Conservation (phyloP, 2,329 filamentous ascomycete genomes). For the Cladosporium halotolerans region DNA sequence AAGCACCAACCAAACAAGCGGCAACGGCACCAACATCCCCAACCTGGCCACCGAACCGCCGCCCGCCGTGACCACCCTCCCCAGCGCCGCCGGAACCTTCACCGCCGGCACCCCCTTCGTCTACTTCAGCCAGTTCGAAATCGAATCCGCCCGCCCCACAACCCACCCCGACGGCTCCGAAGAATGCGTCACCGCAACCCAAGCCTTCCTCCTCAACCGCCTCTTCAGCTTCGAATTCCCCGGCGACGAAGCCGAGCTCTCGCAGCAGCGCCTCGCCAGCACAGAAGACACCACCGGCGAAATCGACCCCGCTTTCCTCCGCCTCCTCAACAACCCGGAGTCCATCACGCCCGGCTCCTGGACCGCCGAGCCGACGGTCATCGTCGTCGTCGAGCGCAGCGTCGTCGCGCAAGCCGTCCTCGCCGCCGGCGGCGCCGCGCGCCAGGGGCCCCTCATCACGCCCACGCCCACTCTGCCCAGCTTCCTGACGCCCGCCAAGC, state of each 20-base stretch:
- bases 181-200: slow-evolving; percentile 28
- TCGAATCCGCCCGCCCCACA: slow-evolving; percentile 29
- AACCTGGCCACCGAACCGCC: slow-evolving; percentile 25
- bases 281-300: slow-evolving; percentile 28
- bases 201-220: slow-evolving; percentile 30
- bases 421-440: slow-evolving; percentile 10
- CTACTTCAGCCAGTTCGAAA: slow-evolving; percentile 39
- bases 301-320: slow-evolving; percentile 30
- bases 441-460: slow-evolving; percentile 16
- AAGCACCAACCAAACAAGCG: slow-evolving; percentile 22
- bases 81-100: slow-evolving; percentile 17
- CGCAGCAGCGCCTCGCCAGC: slow-evolving; percentile 24
- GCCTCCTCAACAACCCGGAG: slow-evolving; percentile 19
- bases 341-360: slow-evolving; percentile 30
- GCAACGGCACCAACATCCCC: slow-evolving; percentile 22
- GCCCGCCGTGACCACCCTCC: slow-evolving; percentile 23
- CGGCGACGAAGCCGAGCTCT: slow-evolving; percentile 19
- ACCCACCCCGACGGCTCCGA: slow-evolving; percentile 24
- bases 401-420: slow-evolving; percentile 25
- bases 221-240: slow-evolving; percentile 34
- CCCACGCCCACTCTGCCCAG: slow-evolving; percentile 22
- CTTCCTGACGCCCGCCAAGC: slow-evolving; percentile 5
- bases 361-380: slow-evolving; percentile 36
- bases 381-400: slow-evolving; percentile 37
- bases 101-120: slow-evolving; percentile 35